These are phyloP conservation scores for Penicillium pancosmium DNA, from an alignment of 495 filamentous ascomycete species.

Conservation along the genomic window DNA sequence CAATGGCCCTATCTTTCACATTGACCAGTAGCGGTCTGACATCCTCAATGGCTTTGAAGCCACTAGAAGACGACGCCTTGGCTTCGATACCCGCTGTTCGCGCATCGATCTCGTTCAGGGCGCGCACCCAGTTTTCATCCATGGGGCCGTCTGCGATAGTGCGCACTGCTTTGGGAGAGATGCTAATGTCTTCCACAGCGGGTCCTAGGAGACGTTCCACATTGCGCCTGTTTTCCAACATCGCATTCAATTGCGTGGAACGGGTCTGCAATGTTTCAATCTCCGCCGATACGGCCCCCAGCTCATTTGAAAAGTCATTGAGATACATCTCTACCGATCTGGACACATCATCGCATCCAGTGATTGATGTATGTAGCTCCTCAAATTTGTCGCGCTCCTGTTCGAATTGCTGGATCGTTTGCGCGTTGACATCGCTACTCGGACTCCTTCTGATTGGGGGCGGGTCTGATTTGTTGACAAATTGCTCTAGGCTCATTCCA, in stretches of 20 bases:
- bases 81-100: conserved; percentile 72
- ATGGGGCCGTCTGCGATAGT: conserved; percentile 86
- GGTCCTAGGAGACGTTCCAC: conserved; percentile 90
- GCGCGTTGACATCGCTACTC: conserved; percentile 58
- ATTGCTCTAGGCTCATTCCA: conserved; percentile 72
- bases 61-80: conserved; percentile 58
- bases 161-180: conserved; percentile 78
- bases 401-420: conserved; percentile 82
- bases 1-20: conserved; percentile 84
- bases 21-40: conserved; percentile 82
- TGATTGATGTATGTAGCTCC: conserved; percentile 86
- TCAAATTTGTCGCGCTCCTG: conserved; percentile 86
- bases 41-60: conserved; percentile 77
- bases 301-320: conserved; percentile 87
- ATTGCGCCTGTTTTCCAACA: conserved; percentile 83
- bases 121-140: conserved; percentile 86
- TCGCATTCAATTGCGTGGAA: conserved; percentile 80
- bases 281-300: conserved; percentile 88
- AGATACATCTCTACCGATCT: conserved; percentile 91
- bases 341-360: conserved; percentile 89
- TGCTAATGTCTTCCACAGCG: conserved; percentile 85
- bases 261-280: conserved; percentile 91
- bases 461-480: conserved; percentile 52
- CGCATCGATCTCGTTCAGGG: conserved; percentile 81
- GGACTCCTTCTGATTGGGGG: conserved; percentile 31